Evolutionary conservation across 2,329 filamentous ascomycete genomes (phyloP).

Genomic region (Mycosphaerella sp.): DNA sequence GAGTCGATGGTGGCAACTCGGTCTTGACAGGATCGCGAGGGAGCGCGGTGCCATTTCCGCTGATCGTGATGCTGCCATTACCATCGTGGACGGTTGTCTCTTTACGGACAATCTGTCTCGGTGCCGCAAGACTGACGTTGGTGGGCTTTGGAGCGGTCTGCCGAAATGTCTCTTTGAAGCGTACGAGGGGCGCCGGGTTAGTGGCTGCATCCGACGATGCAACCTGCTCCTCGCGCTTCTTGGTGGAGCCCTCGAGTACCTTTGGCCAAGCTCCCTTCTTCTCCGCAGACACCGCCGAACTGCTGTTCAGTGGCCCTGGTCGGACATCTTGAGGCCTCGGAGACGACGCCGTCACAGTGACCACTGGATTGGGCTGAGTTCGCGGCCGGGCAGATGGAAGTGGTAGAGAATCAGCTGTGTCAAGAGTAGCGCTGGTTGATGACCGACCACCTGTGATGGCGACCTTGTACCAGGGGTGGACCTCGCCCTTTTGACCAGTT

Average conservation of each 20-base stretch:
- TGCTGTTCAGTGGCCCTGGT: not conserved
- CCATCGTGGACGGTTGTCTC: slow-evolving; percentile 4
- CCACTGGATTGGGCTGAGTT: not conserved
- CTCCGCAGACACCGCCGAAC: slow-evolving; percentile 1
- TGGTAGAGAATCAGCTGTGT: not conserved
- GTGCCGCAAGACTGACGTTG: not conserved
- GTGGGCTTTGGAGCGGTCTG: not conserved
- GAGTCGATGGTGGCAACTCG: not conserved
- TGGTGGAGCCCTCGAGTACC: not conserved
- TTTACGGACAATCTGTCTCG: not conserved
- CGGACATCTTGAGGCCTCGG: not conserved
- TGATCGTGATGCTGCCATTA: not conserved
- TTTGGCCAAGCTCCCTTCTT: not conserved
- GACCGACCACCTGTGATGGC: not conserved
- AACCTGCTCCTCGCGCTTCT: not conserved
- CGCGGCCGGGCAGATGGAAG: not conserved
- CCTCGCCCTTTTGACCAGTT: not conserved
- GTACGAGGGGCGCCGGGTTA: not conserved
- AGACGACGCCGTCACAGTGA: not conserved
- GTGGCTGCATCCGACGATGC: not conserved
- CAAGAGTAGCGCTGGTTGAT: not conserved
- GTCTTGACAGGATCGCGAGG: not conserved
- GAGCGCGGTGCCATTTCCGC: not conserved
- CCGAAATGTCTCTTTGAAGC: slow-evolving; percentile 8
- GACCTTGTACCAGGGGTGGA: slow-evolving; percentile 6